Conservation (phyloP, 345 rosid species). For the Triadica sebifera region DNA sequence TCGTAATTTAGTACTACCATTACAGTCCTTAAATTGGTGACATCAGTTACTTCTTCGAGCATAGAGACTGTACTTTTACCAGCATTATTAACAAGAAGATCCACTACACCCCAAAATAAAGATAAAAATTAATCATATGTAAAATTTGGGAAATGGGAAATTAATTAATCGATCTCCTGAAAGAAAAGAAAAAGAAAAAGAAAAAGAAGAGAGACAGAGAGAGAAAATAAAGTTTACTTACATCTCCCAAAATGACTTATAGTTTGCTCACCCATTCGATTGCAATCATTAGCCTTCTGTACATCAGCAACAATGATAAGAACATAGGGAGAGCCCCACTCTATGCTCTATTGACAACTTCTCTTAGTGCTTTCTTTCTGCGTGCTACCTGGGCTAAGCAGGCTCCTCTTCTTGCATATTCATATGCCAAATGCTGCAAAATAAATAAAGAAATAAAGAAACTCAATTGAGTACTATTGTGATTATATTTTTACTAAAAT, state of each 20-base stretch:
- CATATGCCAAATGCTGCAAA: constrained; percentile 54
- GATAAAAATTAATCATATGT: not conserved
- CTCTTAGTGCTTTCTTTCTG: constrained; percentile 40
- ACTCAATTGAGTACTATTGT: not conserved
- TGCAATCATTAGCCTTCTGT: constrained; percentile 17
- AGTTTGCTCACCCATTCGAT: constrained; percentile 21
- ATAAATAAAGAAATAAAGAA: not conserved
- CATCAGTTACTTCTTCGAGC: constrained; percentile 7
- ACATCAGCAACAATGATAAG: constrained; percentile 28
- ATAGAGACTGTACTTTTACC: not conserved
- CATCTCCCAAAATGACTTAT: constrained; percentile 28
- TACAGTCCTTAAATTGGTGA: constrained; percentile 11
- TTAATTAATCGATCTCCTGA: not conserved
- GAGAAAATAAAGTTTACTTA: constrained; percentile 4
- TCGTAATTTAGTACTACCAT: not conserved
- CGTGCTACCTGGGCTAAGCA: constrained; percentile 55
- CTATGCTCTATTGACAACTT: constrained; percentile 40
- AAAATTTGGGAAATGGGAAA: not conserved
- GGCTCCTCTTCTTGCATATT: constrained; percentile 61
- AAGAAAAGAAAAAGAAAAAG: not conserved
- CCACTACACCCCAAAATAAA: not conserved
- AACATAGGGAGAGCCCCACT: constrained; percentile 47
- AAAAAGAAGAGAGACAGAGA: too few species aligned
- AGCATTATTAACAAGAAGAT: constrained; percentile 30
- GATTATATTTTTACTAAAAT: too few species aligned